Base-by-base conservation (phyloP, 1,284 basidiomycete genomes). In the Rhodotorula mucilaginosa region DNA sequence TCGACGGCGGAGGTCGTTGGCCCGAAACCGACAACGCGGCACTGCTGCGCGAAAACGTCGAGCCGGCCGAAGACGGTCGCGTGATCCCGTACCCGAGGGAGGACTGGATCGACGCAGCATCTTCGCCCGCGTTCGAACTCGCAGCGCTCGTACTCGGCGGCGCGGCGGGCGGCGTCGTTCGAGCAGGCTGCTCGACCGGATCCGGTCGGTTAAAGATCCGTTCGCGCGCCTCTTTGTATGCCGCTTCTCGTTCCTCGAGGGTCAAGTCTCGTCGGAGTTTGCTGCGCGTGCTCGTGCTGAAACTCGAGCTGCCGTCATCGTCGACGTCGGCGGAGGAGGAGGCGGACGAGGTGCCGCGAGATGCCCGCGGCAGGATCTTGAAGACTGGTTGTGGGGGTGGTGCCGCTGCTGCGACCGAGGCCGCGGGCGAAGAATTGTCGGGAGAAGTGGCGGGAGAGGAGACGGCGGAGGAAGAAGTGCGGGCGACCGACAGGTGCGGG, bases 221-320 rank as follows among this genome's bases (percentile, higher is more conserved):
- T 47, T 77, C 71, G 57, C 78, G 62, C 3, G 78, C 78, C 61
- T 79, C 74, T 56, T 73, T 74, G 69, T 76, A 74, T 10, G 75
- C 73, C 47, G 69, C 73, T 26, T 76, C 75, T 29, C 75, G 67
- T 57, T 76, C 73, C 46, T 75, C 69, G 23, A 76, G 69, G 16
- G 71, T 75, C 23, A 71, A 56, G 10, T 73, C 73, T 10, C 60
- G 59, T 8, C 75, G 68, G 19, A 68, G 54, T 44, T 64, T 63
- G 15, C 26, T 44, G 16, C 61, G 54, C 19, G 64, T 16, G 0
- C 61, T 56, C 5, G 51, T 58, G 29, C 70, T 61, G 2, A 51
- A 64, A 6, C 62, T 58, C 7, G 64, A 64, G 26, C 44, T 58
- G 48, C 51, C 52, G 51, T 74, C 74, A 12, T 76, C 74, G 57